Evolutionary conservation across 2,329 filamentous ascomycete species (phyloP).

Genomic region (Sclerotinia subarctica): DNA sequence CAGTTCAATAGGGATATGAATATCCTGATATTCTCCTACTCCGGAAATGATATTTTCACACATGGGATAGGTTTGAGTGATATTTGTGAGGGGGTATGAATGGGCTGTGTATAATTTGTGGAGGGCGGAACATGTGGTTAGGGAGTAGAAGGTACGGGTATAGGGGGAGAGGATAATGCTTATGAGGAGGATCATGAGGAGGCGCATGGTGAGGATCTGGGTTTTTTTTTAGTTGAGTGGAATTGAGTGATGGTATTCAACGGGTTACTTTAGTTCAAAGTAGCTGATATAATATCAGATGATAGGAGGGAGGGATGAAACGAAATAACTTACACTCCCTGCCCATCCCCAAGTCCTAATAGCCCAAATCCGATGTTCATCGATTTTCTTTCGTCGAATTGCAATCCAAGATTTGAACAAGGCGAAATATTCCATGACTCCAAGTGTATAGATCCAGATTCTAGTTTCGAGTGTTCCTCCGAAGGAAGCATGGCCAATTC

Average conservation of each 20-base stretch:
- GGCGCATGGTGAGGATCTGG: conserved; percentile 8
- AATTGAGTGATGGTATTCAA: background rate
- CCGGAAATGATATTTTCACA: background rate
- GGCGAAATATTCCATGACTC: background rate
- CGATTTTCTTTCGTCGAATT: background rate
- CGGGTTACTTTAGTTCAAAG: no score
- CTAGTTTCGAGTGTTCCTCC: conserved; percentile 14
- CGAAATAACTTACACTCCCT: background rate
- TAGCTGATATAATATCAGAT: no score
- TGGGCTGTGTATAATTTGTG: background rate
- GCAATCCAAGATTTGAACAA: conserved; percentile 5
- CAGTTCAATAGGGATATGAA: background rate
- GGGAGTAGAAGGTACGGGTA: conserved; percentile 5
- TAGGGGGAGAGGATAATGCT: background rate
- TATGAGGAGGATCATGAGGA: background rate
- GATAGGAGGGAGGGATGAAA: background rate
- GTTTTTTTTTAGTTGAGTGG: background rate
- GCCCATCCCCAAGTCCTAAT: conserved; percentile 18
- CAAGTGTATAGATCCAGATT: conserved; percentile 11
- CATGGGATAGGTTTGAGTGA: conserved; percentile 1
- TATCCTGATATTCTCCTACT: background rate
- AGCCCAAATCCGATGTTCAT: conserved; percentile 7
- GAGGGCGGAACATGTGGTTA: conserved; percentile 1
- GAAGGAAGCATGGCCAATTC: conserved; percentile 5
- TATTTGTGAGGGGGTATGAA: background rate